Conservation (phyloP, 176 grass and related monocot genomes). For the Zoysia japonica region DNA sequence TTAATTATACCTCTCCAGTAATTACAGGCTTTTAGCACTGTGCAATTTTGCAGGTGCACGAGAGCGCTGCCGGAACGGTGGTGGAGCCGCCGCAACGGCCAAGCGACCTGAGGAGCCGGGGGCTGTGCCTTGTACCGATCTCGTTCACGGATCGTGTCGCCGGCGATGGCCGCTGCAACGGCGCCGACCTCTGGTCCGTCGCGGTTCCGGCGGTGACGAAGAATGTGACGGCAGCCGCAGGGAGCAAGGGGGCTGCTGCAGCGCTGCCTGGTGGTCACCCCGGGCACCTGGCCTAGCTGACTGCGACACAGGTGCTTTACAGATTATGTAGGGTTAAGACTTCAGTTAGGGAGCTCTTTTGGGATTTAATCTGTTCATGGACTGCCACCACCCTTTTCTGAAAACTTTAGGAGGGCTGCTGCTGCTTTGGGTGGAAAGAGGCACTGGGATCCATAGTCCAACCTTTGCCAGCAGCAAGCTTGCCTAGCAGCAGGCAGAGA, state of each 20-base stretch:
- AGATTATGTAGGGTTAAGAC: slow-evolving; percentile 22
- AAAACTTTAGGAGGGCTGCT: neutral
- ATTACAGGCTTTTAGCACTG: neutral
- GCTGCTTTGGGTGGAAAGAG: slow-evolving; percentile 17
- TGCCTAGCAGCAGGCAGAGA: neutral
- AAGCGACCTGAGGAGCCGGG: slow-evolving; percentile 67
- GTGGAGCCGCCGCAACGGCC: neutral
- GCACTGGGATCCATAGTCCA: slow-evolving; percentile 12
- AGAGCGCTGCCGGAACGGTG: slow-evolving; percentile 16
- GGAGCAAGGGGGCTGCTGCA: neutral
- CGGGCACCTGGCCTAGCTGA: slow-evolving; percentile 30
- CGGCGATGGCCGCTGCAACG: slow-evolving; percentile 39
- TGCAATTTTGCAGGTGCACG: neutral
- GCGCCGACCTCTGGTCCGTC: slow-evolving; percentile 79
- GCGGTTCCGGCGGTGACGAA: slow-evolving; percentile 17
- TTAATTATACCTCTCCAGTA: neutral
- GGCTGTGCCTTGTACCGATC: slow-evolving; percentile 82
- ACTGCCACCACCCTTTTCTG: slow-evolving; percentile 13
- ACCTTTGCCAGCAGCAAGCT: neutral
- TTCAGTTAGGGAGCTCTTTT: slow-evolving; percentile 2
- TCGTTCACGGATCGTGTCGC: slow-evolving; percentile 79
- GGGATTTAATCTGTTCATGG: slow-evolving; percentile 21
- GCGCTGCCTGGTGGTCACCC: neutral
- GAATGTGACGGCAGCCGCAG: neutral
- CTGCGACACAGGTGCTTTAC: neutral